phyloP scores from a whole-genome alignment of 2,329 filamentous ascomycete genomes.

The Fusarium sulawesiense region DNA sequence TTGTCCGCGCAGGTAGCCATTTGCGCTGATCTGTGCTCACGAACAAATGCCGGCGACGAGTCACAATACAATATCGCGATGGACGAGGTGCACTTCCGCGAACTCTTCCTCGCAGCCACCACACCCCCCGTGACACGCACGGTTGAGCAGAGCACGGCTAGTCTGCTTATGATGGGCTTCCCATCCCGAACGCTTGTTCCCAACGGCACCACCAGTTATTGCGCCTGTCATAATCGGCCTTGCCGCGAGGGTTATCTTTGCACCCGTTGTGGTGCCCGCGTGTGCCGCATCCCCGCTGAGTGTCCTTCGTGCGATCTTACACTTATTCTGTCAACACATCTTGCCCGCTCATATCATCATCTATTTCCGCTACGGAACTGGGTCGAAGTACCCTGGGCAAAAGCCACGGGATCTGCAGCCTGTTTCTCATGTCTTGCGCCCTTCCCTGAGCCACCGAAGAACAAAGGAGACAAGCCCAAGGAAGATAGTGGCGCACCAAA shows the following conservation, averaged over 20 bases:
- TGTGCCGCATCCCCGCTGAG: conserved; percentile 89
- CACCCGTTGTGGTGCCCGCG: conserved; percentile 87
- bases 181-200: conserved; percentile 84
- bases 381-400: conserved; percentile 86
- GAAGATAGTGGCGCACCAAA: conserved; percentile 38
- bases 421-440: conserved; percentile 82
- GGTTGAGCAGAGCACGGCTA: conserved; percentile 66
- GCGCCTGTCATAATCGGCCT: conserved; percentile 89
- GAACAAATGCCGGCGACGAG: conserved; percentile 84
- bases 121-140: conserved; percentile 87
- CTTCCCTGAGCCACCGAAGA: conserved; percentile 69
- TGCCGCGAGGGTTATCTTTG: conserved; percentile 89
- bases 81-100: conserved; percentile 80
- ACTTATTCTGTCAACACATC: conserved; percentile 91
- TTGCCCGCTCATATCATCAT: conserved; percentile 93
- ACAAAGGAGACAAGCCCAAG: conserved; percentile 38
- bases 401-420: conserved; percentile 69
- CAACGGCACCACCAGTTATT: conserved; percentile 74
- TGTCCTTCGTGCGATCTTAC: conserved; percentile 93
- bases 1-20: conserved; percentile 92
- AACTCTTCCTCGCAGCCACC: conserved; percentile 88
- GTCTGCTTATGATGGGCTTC: conserved; percentile 97
- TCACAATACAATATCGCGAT: conserved; percentile 84
- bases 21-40: conserved; percentile 87
- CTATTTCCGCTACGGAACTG: conserved; percentile 91